A percentile compares a stretch with the other conserved stretches of the same genome.
These are phyloP conservation scores for Mollisia scopiformis DNA, from an alignment of 2,329 filamentous ascomycete species.

Conservation along the genomic window DNA sequence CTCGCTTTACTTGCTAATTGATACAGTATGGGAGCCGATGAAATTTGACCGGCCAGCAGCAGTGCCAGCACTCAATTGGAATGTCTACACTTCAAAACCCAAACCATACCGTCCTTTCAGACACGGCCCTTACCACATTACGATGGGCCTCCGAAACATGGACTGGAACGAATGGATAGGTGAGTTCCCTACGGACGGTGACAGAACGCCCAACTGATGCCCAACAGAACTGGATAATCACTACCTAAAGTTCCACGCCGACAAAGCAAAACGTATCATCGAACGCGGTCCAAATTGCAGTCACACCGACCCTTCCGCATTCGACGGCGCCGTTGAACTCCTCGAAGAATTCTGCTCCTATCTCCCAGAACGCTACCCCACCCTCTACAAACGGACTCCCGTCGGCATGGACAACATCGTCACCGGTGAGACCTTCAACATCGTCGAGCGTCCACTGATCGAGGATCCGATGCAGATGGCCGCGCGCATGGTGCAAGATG, in stretches of 20 bases:
- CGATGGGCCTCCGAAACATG: constrained; percentile 39
- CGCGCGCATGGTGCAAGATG: constrained; percentile 77
- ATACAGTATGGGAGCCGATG: constrained; percentile 35
- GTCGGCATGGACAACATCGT: constrained; percentile 71
- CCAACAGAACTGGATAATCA: constrained; percentile 75
- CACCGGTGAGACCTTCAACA: constrained; percentile 74
- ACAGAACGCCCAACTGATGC: constrained; percentile 17
- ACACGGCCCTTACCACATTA: constrained; percentile 38
- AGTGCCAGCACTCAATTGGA: constrained; percentile 32
- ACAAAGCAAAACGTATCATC: constrained; percentile 69
- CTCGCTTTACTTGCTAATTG: constrained; percentile 13
- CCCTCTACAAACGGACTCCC: constrained; percentile 64
- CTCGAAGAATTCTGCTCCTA: constrained; percentile 74
- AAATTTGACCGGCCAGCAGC: constrained; percentile 36
- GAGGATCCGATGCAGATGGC: constrained; percentile 81
- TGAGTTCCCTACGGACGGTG: constrained; percentile 16
- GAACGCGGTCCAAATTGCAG: constrained; percentile 71
- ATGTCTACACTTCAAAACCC: constrained; percentile 36
- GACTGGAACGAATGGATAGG: constrained; percentile 40
- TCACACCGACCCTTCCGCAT: constrained; percentile 69
- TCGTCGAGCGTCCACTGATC: constrained; percentile 60
- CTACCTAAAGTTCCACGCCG: constrained; percentile 71
- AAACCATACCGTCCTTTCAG: constrained; percentile 38
- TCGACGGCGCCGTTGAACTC: constrained; percentile 73
- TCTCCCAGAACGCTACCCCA: constrained; percentile 75